phyloP scores from a whole-genome alignment of 2,329 filamentous ascomycete genomes.

The Penicillium sp. region DNA sequence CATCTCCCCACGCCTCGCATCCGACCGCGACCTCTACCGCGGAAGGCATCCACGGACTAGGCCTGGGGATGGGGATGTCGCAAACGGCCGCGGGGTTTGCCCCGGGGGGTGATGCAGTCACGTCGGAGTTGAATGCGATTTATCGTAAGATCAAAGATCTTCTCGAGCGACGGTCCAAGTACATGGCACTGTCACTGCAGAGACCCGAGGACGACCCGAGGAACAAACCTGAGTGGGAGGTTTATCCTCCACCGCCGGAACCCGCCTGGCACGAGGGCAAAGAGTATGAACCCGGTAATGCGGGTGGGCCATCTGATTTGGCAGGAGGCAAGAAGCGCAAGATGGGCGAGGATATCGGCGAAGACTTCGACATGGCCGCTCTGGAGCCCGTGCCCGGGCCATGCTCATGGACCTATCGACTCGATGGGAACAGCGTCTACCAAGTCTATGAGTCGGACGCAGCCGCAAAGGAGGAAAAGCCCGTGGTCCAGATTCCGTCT shows the following conservation, averaged over 20 bases:
- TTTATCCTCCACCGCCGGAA: conserved; percentile 87
- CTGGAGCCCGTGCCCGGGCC: conserved; percentile 65
- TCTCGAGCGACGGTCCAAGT: conserved; percentile 81
- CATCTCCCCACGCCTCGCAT: conserved; percentile 44
- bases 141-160: conserved; percentile 87
- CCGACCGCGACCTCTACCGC: conserved; percentile 38
- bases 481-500: conserved; percentile 78
- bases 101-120: conserved; percentile 70
- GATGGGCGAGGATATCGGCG: conserved; percentile 81
- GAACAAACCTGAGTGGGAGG: conserved; percentile 73
- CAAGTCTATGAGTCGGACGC: conserved; percentile 76
- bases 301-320: conserved; percentile 37
- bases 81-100: conserved; percentile 59
- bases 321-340: conserved; percentile 62
- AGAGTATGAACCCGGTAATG: conserved; percentile 33
- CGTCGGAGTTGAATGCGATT: conserved; percentile 75
- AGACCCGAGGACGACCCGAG: conserved; percentile 79
- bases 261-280: conserved; percentile 74
- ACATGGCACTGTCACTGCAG: conserved; percentile 79
- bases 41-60: conserved; percentile 53
- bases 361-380: conserved; percentile 82
- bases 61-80: conserved; percentile 56
- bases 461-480: conserved; percentile 57
- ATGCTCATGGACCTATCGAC: conserved; percentile 65
- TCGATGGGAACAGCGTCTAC: conserved; percentile 82